Evolutionary conservation across 1,284 basidiomycete genomes (phyloP).

Genomic region (Fomitopsis betulina): DNA sequence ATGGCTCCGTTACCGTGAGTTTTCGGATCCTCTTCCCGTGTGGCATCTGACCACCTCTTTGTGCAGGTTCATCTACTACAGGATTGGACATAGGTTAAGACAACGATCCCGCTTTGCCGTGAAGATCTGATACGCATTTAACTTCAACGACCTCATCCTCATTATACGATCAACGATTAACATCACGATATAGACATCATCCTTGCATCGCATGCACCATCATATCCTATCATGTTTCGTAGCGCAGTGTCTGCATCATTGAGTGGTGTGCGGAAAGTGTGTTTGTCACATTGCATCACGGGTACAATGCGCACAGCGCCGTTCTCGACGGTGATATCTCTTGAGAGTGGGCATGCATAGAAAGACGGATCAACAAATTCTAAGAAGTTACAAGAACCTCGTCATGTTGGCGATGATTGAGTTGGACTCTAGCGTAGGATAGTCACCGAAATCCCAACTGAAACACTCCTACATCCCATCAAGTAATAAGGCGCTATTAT

Average conservation of each 20-base stretch:
- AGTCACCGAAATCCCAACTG: constrained; percentile 69
- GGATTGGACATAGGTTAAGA: constrained; percentile 35
- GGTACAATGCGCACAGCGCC: no score
- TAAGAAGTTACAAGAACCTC: no score
- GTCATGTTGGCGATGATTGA: background rate
- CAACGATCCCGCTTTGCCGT: constrained; percentile 32
- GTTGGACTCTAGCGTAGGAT: constrained; percentile 1
- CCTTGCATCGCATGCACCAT: background rate
- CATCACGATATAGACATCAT: background rate
- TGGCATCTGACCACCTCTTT: background rate
- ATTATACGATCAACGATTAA: background rate
- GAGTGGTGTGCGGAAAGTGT: no score
- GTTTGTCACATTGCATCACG: no score
- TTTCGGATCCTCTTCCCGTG: background rate
- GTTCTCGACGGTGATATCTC: no score
- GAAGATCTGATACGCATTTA: background rate
- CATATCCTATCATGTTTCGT: background rate
- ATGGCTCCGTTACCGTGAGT: constrained; percentile 72
- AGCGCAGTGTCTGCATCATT: background rate
- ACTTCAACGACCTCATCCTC: background rate
- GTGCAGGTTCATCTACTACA: constrained; percentile 36
- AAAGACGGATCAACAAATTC: no score
- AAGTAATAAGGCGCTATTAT: background rate
- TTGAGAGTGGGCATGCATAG: no score
- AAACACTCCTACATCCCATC: constrained; percentile 54